Conservation (phyloP, 306 rosid genomes). For the Acacia acuminata region DNA sequence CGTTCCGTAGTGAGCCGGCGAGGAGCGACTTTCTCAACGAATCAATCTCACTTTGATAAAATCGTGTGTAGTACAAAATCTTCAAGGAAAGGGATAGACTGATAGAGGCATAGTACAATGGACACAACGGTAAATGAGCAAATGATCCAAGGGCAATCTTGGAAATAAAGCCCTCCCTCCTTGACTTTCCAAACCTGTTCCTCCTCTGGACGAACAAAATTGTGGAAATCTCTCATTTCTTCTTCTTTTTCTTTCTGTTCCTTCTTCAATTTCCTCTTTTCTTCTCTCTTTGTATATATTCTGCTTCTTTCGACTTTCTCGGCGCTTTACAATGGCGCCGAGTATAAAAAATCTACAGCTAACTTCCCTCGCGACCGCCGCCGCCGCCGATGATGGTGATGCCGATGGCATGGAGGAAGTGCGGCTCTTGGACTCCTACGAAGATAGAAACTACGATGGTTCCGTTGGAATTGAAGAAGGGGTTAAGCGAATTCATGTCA, state of each 20-base stretch:
- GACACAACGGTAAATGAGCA: neutral
- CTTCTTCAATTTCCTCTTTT: neutral
- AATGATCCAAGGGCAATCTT: neutral
- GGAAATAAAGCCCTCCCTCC: neutral
- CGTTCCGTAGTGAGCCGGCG: neutral
- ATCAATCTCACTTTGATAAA: neutral
- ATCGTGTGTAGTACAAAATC: neutral
- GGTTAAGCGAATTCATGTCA: constrained; percentile 60
- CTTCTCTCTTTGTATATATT: neutral
- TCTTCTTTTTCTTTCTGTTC: neutral
- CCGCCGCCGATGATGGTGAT: neutral
- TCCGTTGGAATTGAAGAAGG: constrained; percentile 31
- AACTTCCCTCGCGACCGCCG: constrained; percentile 23
- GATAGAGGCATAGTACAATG: neutral
- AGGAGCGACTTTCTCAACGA: neutral
- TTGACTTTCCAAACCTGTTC: neutral
- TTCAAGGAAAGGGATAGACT: neutral
- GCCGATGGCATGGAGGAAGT: constrained; percentile 69
- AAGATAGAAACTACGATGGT: constrained; percentile 15
- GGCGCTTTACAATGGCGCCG: constrained; percentile 41
- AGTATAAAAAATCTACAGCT: constrained; percentile 36
- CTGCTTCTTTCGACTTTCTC: constrained; percentile 17
- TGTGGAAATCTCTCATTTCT: constrained; percentile 23
- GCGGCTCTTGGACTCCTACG: constrained; percentile 72
- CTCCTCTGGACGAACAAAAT: neutral